Evolutionary conservation across 1,284 basidiomycete species (phyloP).

Genomic region (Cutaneotrichosporon cavernicola): DNA sequence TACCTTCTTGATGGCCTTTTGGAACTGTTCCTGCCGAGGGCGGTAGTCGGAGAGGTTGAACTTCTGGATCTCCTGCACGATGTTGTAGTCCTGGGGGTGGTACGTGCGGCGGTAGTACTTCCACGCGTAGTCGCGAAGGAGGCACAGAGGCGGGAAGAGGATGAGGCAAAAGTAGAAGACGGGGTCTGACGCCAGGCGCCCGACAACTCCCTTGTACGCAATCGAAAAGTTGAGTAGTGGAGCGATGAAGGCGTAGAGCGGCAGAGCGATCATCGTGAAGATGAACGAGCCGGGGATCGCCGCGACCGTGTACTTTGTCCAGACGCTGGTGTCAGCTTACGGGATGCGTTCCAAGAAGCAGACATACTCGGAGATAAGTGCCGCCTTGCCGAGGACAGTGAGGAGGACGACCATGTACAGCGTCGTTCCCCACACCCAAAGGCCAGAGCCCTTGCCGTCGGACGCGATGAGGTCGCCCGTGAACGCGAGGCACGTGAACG

Average conservation of each 20-base stretch:
- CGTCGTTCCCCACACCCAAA: constrained; percentile 98
- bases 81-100: constrained; percentile 85
- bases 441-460: constrained; percentile 78
- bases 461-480: constrained; percentile 83
- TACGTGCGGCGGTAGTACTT: constrained; percentile 95
- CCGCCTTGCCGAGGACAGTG: constrained; percentile 96
- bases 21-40: constrained; percentile 96
- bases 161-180: constrained; percentile 89
- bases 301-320: constrained; percentile 98
- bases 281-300: constrained; percentile 95
- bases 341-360: too few species aligned
- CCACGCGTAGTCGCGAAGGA: constrained; percentile 90
- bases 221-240: constrained; percentile 81
- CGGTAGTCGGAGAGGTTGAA: constrained; percentile 97
- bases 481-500: constrained; percentile 85
- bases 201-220: constrained; percentile 85
- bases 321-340: constrained; percentile 62
- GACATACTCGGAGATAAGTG: constrained; percentile 90
- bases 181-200: constrained; percentile 77
- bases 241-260: constrained; percentile 83
- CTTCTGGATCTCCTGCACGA: constrained; percentile 94
- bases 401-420: constrained; percentile 88
- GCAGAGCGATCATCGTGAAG: constrained; percentile 91
- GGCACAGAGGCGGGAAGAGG: constrained; percentile 81
- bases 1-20: constrained; percentile 97